phyloP scores from a whole-genome alignment of 495 filamentous ascomycete genomes.

The Penicillium chermesinum region DNA sequence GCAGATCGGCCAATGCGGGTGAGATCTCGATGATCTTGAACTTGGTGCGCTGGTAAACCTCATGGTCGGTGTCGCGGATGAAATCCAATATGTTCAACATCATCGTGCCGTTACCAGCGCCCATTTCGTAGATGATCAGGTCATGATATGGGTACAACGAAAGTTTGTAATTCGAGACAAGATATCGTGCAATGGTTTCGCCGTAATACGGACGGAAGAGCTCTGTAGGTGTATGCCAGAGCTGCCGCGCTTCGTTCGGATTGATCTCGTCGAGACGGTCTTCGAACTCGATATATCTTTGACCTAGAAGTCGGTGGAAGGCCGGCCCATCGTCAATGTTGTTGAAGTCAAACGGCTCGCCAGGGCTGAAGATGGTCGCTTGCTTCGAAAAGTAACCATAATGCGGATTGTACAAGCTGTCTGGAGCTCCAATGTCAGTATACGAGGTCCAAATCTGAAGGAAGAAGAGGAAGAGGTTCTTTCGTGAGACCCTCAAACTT shows the following conservation, averaged over 20 bases:
- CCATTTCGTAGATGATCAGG: slow-evolving; percentile 98
- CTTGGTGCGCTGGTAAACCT: slow-evolving; percentile 89
- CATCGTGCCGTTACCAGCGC: slow-evolving; percentile 92
- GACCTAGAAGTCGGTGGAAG: slow-evolving; percentile 69
- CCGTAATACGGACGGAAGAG: slow-evolving; percentile 96
- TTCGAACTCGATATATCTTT: slow-evolving; percentile 85
- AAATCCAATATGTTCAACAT: slow-evolving; percentile 98
- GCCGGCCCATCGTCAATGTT: slow-evolving; percentile 71
- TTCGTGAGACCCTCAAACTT: slow-evolving; percentile 10
- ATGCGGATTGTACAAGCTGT: slow-evolving; percentile 92
- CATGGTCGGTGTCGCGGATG: slow-evolving; percentile 82
- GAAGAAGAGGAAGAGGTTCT: background rate
- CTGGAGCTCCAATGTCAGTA: slow-evolving; percentile 39
- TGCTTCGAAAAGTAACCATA: slow-evolving; percentile 99
- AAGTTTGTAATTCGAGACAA: slow-evolving; percentile 92
- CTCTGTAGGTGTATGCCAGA: slow-evolving; percentile 98
- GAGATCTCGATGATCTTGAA: slow-evolving; percentile 97
- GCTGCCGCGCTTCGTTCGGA: slow-evolving; percentile 72
- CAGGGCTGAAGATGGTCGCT: slow-evolving; percentile 90
- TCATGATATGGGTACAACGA: slow-evolving; percentile 93
- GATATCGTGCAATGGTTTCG: slow-evolving; percentile 89
- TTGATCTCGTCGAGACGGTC: slow-evolving; percentile 69
- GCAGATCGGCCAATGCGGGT: slow-evolving; percentile 67
- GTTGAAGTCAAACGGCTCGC: slow-evolving; percentile 89
- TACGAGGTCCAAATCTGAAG: background rate